These are phyloP conservation scores for Halenospora varia DNA, from an alignment of 495 filamentous ascomycete species.

Conservation along the genomic window DNA sequence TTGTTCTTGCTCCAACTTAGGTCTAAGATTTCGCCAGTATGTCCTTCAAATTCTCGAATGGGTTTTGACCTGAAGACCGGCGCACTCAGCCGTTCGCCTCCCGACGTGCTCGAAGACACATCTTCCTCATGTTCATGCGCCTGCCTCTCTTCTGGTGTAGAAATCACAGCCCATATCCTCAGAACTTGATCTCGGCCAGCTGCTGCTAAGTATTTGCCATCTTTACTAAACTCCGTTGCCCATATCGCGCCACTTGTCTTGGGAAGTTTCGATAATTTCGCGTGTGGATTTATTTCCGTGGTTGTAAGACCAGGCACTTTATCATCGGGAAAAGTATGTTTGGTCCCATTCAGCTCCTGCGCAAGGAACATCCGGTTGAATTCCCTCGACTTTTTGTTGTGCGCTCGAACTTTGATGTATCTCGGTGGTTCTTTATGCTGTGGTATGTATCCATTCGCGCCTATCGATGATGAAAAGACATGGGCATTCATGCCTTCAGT, in stretches of 20 bases:
- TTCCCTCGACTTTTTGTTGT: slow-evolving; percentile 77
- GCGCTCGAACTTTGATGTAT: slow-evolving; percentile 80
- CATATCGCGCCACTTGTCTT: slow-evolving; percentile 65
- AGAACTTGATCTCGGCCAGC: slow-evolving; percentile 85
- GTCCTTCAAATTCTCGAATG: slow-evolving; percentile 74
- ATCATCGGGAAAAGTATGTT: slow-evolving; percentile 32
- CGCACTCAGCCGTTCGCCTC: slow-evolving; percentile 68
- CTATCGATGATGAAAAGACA: slow-evolving; percentile 74
- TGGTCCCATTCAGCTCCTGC: slow-evolving; percentile 68
- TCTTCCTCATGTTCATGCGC: slow-evolving; percentile 69
- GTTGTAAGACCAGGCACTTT: slow-evolving; percentile 30
- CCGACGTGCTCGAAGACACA: slow-evolving; percentile 40
- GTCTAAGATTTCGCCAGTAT: slow-evolving; percentile 84
- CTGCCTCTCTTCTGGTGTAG: slow-evolving; percentile 72
- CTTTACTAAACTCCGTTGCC: slow-evolving; percentile 89
- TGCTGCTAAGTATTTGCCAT: slow-evolving; percentile 86
- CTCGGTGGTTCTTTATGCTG: slow-evolving; percentile 84
- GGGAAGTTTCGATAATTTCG: slow-evolving; percentile 27
- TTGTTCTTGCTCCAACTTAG: slow-evolving; percentile 99
- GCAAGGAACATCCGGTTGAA: slow-evolving; percentile 89
- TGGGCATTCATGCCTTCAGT: slow-evolving; percentile 77
- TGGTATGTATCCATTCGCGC: slow-evolving; percentile 73
- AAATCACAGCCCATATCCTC: slow-evolving; percentile 85
- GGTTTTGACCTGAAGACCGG: slow-evolving; percentile 86
- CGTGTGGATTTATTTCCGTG: slow-evolving; percentile 33